phyloP scores from a whole-genome alignment of 331 rosid species.

The Malus hybrid region DNA sequence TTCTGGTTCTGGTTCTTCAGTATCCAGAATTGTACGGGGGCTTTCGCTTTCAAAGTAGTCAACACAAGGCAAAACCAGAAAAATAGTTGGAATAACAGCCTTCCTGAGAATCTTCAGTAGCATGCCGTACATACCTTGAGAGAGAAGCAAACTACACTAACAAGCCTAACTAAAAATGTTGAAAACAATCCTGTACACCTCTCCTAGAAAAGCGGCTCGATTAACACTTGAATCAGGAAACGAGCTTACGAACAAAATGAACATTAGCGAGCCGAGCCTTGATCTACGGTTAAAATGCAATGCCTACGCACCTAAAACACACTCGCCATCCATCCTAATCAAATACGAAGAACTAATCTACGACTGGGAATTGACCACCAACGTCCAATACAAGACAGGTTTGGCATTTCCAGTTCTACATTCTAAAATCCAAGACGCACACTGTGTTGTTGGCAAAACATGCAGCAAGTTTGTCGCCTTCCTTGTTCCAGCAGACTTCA shows the following conservation, averaged over 20 bases:
- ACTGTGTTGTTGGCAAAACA: slow-evolving; percentile 86
- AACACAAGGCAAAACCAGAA: background rate
- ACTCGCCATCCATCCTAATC: background rate
- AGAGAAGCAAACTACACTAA: background rate
- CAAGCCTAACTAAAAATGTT: background rate
- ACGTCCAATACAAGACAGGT: background rate
- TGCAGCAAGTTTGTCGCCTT: slow-evolving; percentile 88
- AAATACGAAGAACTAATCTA: background rate
- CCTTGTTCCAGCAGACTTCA: slow-evolving; percentile 97
- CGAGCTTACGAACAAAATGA: background rate
- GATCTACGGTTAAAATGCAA: slow-evolving; percentile 6
- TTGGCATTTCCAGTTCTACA: slow-evolving; percentile 28
- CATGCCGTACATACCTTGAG: background rate
- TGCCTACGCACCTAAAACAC: background rate
- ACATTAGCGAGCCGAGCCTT: background rate
- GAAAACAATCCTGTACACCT: slow-evolving; percentile 4
- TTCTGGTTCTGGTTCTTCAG: background rate
- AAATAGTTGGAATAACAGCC: background rate
- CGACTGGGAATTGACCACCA: slow-evolving; percentile 8
- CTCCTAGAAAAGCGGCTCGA: background rate
- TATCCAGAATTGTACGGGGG: background rate
- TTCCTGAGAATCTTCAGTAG: background rate
- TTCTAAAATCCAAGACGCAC: slow-evolving; percentile 91
- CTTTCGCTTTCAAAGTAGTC: background rate
- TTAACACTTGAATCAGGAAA: background rate